Evolutionary conservation across 257 asterid species (phyloP), one percentile per base, ranked within the genome.

Genomic region (Cynanchum wilfordii): DNA sequence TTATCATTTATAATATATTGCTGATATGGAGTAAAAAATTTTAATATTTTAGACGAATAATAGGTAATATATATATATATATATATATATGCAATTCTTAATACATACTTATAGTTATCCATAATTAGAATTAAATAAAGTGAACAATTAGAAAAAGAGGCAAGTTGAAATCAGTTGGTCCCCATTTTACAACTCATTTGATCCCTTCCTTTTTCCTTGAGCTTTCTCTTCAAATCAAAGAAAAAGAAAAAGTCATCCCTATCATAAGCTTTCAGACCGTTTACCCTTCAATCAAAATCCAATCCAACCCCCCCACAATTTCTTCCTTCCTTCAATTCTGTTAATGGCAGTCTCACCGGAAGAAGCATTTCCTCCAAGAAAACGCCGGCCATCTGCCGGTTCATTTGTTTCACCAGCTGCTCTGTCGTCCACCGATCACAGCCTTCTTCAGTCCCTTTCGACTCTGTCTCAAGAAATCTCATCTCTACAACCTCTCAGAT

Each of bases 311-410:
- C 12, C 6, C 10, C 49, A 7, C 9, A 44, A 44, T 44, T 47
- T 47, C 17, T 47, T 12, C 33, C 24, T 62, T 62, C 67, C 33
- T 22, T 22, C 2, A 24, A 33, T 57, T 24, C 12, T 15, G 22
- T 68, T 65, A 42, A 90, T 89, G 97, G 95, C 89, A 36, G 90
- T 85, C 64, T 76, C 88, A 51, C 80, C 85, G 54, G 92, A 87
- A 25, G 92, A 87, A 25, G 60, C 73, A 73, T 91, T 91, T 67
- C 91, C 92, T 66, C 84, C 83, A 38, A 88, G 91, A 55, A 93
- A 87, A 68, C 88, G 95, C 12, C 90, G 90, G 65, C 92, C 93
- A 5, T 81, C 96, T 60, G 69, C 89, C 59, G 91, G 82, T 2
- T 86, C 96, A 5, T 84, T 87, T 69, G 82, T 82, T 0, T 80